Percentiles rank a stretch among this genome's conserved stretches.
These are phyloP conservation scores for Calonectria honghensis DNA, from an alignment of 2,329 filamentous ascomycete species.

Conservation along the genomic window DNA sequence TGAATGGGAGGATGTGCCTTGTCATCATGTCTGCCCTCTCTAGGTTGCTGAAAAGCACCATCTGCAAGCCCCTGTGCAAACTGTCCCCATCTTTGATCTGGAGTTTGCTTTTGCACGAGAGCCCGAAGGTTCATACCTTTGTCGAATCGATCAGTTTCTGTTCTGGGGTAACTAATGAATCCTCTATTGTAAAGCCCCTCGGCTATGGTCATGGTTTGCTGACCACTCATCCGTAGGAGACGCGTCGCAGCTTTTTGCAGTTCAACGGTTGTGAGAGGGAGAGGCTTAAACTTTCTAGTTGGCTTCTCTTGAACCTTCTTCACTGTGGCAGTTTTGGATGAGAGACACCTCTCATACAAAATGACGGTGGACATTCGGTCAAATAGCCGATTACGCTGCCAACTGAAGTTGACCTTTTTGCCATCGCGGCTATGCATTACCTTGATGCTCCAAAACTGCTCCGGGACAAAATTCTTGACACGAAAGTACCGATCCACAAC, in stretches of 20 bases:
- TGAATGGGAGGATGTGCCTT: slow-evolving; percentile 98
- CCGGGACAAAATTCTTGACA: slow-evolving; percentile 94
- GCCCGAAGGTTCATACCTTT: slow-evolving; percentile 88
- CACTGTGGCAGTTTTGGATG: slow-evolving; percentile 85
- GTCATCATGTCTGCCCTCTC: slow-evolving; percentile 91
- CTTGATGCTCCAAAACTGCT: slow-evolving; percentile 94
- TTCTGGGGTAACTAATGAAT: slow-evolving; percentile 98
- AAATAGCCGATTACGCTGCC: slow-evolving; percentile 89
- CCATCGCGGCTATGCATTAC: slow-evolving; percentile 85
- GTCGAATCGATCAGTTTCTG: slow-evolving; percentile 97
- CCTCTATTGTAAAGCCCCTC: slow-evolving; percentile 94
- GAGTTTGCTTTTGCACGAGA: slow-evolving; percentile 88
- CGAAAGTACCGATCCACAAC: slow-evolving; percentile 97
- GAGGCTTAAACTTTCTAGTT: slow-evolving; percentile 93
- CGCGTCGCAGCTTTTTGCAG: slow-evolving; percentile 95
- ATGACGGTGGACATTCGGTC: slow-evolving; percentile 88
- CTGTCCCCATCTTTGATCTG: slow-evolving; percentile 84
- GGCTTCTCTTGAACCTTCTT: slow-evolving; percentile 92
- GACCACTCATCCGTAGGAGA: slow-evolving; percentile 92
- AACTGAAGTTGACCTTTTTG: slow-evolving; percentile 88
- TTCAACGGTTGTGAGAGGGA: slow-evolving; percentile 96
- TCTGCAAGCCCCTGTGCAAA: slow-evolving; percentile 86
- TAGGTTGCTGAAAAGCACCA: slow-evolving; percentile 87
- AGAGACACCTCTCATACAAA: slow-evolving; percentile 89
- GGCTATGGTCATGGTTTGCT: slow-evolving; percentile 90